These are phyloP conservation scores for Astragalus glycyphyllos DNA, from an alignment of 306 rosid species.

Conservation along the genomic window DNA sequence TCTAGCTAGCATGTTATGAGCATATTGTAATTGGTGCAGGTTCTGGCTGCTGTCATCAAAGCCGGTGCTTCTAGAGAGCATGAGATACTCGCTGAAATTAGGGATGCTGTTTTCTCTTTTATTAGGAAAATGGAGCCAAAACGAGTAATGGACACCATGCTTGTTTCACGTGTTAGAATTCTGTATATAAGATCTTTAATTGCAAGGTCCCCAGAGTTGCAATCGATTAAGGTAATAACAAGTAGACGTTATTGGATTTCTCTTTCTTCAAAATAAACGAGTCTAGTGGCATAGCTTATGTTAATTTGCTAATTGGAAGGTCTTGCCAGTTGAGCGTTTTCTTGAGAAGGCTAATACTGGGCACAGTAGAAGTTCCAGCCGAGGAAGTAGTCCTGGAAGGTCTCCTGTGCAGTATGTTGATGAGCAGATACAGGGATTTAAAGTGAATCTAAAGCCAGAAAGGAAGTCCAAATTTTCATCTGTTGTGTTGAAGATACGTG, in stretches of 20 bases:
- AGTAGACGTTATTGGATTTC: slow-evolving; percentile 13
- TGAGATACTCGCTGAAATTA: slow-evolving; percentile 96
- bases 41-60: slow-evolving; percentile 95
- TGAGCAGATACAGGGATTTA: slow-evolving; percentile 88
- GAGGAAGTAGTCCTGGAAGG: slow-evolving; percentile 92
- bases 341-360: slow-evolving; percentile 82
- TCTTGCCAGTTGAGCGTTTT: slow-evolving; percentile 85
- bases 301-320: slow-evolving; percentile 58
- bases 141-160: slow-evolving; percentile 99
- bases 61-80: slow-evolving; percentile 99
- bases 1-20: slow-evolving; percentile 28
- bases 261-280: slow-evolving; percentile 13
- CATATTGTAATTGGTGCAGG: slow-evolving; percentile 56
- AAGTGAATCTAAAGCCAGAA: slow-evolving; percentile 88
- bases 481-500: slow-evolving; percentile 93
- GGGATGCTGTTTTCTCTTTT: slow-evolving; percentile 92
- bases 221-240: slow-evolving; percentile 85
- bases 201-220: slow-evolving; percentile 96
- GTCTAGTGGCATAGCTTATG: slow-evolving; percentile 43
- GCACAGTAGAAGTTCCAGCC: slow-evolving; percentile 89
- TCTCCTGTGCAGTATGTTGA: slow-evolving; percentile 79
- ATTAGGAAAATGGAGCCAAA: slow-evolving; percentile 94
- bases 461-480: slow-evolving; percentile 94
- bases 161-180: slow-evolving; percentile 96
- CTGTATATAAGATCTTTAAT: slow-evolving; percentile 91